These are phyloP conservation scores for Pleurotus citrinopileatus DNA, from an alignment of 768 basidiomycete species.

Conservation along the genomic window DNA sequence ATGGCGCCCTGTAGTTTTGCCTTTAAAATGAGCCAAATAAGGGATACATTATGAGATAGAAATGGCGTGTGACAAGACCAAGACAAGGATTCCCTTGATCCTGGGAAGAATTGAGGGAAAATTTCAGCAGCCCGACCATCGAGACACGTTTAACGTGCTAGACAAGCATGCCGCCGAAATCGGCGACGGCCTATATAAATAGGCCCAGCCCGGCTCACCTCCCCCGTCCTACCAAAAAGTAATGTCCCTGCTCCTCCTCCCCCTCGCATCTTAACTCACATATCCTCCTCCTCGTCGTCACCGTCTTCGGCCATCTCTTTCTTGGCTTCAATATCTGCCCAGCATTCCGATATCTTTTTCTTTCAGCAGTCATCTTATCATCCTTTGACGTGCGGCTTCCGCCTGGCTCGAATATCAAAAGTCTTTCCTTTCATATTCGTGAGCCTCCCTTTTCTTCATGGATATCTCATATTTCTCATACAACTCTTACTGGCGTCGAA, in stretches of 20 bases:
- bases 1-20: not conserved
- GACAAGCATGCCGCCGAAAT: constrained; percentile 11
- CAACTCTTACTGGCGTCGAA: not conserved
- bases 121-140: constrained; percentile 11
- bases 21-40: not conserved
- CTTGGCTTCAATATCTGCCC: not conserved
- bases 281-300: not conserved
- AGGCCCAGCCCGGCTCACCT: constrained; percentile 4
- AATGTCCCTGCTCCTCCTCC: constrained; percentile 6
- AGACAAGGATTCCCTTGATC: constrained; percentile 9
- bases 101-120: constrained; percentile 9
- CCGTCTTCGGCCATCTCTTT: not conserved
- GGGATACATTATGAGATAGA: constrained; percentile 4
- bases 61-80: not conserved
- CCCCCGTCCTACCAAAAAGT: constrained; percentile 6
- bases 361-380: constrained; percentile 5
- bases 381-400: not conserved
- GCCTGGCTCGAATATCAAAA: not conserved
- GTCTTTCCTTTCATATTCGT: not conserved
- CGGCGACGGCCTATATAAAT: constrained; percentile 11
- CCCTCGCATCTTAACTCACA: not conserved
- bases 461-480: constrained; percentile 21
- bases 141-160: constrained; percentile 12
- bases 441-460: constrained; percentile 6
- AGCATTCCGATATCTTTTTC: not conserved